phyloP scores from a whole-genome alignment of 495 filamentous ascomycete species.

The Wilcoxina mikolae region DNA sequence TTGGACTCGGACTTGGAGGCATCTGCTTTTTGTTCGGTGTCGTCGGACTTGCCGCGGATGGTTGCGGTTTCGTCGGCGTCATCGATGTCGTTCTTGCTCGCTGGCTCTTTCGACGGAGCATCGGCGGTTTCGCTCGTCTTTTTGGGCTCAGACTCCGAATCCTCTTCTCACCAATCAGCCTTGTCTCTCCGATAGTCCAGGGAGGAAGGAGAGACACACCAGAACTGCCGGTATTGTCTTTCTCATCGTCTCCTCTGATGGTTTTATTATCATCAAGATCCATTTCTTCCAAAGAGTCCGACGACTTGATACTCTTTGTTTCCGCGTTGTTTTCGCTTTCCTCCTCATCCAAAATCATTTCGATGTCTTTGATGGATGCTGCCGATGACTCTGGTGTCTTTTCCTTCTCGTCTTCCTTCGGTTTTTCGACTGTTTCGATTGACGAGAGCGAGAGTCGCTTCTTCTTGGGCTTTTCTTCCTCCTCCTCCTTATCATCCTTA shows the following conservation, averaged over 20 bases:
- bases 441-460: slow-evolving; percentile 3
- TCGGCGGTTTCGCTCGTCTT: slow-evolving; percentile 29
- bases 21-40: neutral
- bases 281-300: slow-evolving; percentile 17
- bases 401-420: slow-evolving; percentile 8
- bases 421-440: neutral
- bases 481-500: slow-evolving; percentile 9
- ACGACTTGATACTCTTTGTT: neutral
- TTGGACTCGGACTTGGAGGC: neutral
- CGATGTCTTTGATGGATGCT: slow-evolving; percentile 3
- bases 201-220: slow-evolving; percentile 1
- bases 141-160: slow-evolving; percentile 35
- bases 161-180: slow-evolving; percentile 22
- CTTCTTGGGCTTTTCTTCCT: slow-evolving; percentile 7
- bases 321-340: neutral
- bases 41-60: neutral
- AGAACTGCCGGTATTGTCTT: slow-evolving; percentile 29
- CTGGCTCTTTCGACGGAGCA: slow-evolving; percentile 10
- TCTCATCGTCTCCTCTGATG: slow-evolving; percentile 31
- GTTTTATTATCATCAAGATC: slow-evolving; percentile 25
- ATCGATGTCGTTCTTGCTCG: slow-evolving; percentile 13
- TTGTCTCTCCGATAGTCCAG: neutral
- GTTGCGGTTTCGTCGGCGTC: slow-evolving; percentile 18
- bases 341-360: neutral
- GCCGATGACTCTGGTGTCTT: neutral